Evolutionary conservation across 139 green algal species (phyloP), one percentile per base, ranked within the genome.

Genomic region (Chlorella sorokiniana): DNA sequence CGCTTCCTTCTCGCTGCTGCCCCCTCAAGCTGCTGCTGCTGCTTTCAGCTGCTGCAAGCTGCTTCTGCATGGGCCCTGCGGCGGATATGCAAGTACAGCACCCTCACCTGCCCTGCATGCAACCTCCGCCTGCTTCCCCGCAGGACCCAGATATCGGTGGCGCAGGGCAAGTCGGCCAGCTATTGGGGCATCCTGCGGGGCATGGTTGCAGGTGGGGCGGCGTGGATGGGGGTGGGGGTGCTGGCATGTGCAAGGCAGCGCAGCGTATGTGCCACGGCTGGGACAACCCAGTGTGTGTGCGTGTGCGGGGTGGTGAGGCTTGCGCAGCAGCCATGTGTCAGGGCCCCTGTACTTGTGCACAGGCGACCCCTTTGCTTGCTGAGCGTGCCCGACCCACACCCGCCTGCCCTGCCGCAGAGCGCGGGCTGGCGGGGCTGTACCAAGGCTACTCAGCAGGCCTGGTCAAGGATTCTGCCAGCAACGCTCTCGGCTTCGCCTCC

Each of bases 401-500:
- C 59, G 18, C 35, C 59, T 7, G 10, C 11, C 33, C 3, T 48
- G 23, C n/a, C 68, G 72, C 73, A 79, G 54, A 72, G 67, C 48
- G 69, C 16, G 44, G 59, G 10, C 4, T 74, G 69, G 41, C 29
- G 7, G 81, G 81, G 4, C 42, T 81, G n/a, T 85, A 75, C n/a
- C 70, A 73, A 33, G 81, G 81, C 14, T 81, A 69, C 48, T 38
- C 35, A 1, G 62, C 72, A 6, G 68, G 33, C 38, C 48, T 84
- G 42, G 33, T 63, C 56, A 80, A 73, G 31, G 65, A 62, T 35
- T 72, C 45, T 1, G 5, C 51, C 2, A 31, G 20, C 59, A 81
- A 62, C 5, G 76, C 69, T 2, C 84, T 88, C 31, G 84, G 84
- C 4, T 88, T 88, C 75, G 71, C 45, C 10, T 69, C 62, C 22